phyloP scores from a whole-genome alignment of 1,139 yeast species.

The Hemisphaericaspora subhashii region DNA sequence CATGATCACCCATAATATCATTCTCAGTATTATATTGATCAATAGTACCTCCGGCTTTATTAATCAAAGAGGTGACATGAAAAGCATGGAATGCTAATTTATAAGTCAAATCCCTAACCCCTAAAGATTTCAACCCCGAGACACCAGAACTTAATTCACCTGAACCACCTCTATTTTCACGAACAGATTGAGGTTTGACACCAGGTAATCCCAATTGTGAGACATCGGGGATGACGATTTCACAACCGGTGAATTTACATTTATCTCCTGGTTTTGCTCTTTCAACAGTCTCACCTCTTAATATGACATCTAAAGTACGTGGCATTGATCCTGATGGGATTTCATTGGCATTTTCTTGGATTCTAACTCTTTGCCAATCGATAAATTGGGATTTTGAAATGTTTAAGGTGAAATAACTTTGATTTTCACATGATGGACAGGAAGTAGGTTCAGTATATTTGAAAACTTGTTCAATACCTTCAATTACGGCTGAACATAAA shows the following conservation, averaged over 20 bases:
- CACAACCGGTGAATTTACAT: conserved; percentile 92
- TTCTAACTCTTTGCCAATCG: conserved; percentile 97
- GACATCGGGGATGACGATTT: conserved; percentile 93
- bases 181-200: conserved; percentile 79
- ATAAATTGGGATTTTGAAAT: conserved; percentile 82
- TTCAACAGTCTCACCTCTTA: conserved; percentile 94
- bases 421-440: conserved; percentile 89
- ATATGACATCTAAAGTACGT: conserved; percentile 86
- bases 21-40: conserved; percentile 29
- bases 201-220: conserved; percentile 97
- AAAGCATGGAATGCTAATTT: conserved; percentile 90
- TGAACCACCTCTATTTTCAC: conserved; percentile 58
- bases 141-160: conserved; percentile 81
- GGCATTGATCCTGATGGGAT: conserved; percentile 99
- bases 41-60: conserved; percentile 44
- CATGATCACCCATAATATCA: conserved; percentile 44
- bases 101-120: conserved; percentile 93
- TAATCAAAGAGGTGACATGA: conserved; percentile 67
- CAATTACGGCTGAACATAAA: conserved; percentile 79
- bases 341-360: conserved; percentile 93
- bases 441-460: conserved; percentile 93
- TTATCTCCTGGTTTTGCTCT: conserved; percentile 98
- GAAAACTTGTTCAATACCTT: conserved; percentile 90
- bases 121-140: conserved; percentile 79
- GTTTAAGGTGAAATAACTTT: conserved; percentile 80